phyloP scores from a whole-genome alignment of 257 asterid species.

The Solanum commersonii region DNA sequence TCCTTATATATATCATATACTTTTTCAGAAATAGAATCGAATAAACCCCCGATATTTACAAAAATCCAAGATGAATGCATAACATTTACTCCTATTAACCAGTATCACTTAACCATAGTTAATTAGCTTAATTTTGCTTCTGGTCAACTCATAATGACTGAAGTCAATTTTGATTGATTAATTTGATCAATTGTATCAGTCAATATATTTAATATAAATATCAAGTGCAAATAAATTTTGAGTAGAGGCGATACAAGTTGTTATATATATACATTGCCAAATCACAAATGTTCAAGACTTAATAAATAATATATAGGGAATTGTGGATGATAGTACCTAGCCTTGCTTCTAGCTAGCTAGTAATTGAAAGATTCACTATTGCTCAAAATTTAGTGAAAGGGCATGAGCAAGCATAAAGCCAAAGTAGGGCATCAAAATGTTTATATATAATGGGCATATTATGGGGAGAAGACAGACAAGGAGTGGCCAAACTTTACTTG shows the following conservation, averaged over 20 bases:
- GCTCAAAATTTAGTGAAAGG: background rate
- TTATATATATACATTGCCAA: background rate
- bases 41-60: background rate
- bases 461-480: background rate
- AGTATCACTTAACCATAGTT: background rate
- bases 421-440: background rate
- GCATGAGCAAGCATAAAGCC: background rate
- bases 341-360: background rate
- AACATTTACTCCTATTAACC: background rate
- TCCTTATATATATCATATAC: background rate
- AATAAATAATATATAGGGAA: background rate
- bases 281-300: too few species aligned
- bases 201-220: background rate
- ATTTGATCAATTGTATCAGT: background rate
- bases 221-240: background rate
- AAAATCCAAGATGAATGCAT: background rate
- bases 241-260: too few species aligned
- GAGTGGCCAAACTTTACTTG: slow-evolving; percentile 1
- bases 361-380: background rate
- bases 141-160: background rate
- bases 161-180: background rate
- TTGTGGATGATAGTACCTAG: background rate
- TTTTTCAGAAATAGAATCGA: too few species aligned
- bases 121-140: background rate
- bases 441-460: background rate